Evolutionary conservation across 1,284 basidiomycete genomes (phyloP).

Genomic region (Tylopilus sp.): DNA sequence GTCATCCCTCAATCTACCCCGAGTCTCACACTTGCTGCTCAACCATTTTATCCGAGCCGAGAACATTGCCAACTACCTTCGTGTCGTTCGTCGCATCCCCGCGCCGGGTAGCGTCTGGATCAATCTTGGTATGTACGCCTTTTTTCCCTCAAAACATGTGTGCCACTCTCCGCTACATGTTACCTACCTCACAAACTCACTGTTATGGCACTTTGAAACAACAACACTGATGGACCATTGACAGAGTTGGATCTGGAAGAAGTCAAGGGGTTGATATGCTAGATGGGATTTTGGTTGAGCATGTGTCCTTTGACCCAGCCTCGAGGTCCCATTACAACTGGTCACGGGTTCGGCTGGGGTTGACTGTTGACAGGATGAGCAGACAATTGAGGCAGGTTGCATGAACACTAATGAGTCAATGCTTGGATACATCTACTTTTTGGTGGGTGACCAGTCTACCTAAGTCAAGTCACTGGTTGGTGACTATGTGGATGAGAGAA

Average conservation of each 20-base stretch:
- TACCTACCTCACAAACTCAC: conserved; percentile 54
- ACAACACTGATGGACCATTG: conserved; percentile 71
- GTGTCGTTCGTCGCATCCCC: conserved; percentile 76
- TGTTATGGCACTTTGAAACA: conserved; percentile 97
- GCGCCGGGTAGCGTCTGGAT: conserved; percentile 88
- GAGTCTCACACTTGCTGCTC: neutral
- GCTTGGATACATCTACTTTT: conserved; percentile 87
- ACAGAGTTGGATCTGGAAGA: conserved; percentile 90
- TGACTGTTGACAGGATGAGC: conserved; percentile 47
- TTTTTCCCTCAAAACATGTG: neutral
- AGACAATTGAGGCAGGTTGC: conserved; percentile 79
- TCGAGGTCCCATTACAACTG: no score
- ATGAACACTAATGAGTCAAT: conserved; percentile 81
- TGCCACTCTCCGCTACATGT: neutral
- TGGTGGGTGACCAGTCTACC: conserved; percentile 64
- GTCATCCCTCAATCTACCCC: conserved; percentile 11
- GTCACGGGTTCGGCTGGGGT: conserved; percentile 5
- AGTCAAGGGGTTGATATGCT: conserved; percentile 69
- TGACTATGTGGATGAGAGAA: no score
- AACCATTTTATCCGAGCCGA: conserved; percentile 47
- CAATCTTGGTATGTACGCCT: conserved; percentile 60
- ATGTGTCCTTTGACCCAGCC: conserved; percentile 41
- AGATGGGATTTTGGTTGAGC: conserved; percentile 81
- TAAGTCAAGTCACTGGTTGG: neutral
- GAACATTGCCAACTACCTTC: conserved; percentile 87